These are phyloP conservation scores for Musa acuminata DNA, from an alignment of 176 grass and related monocot genomes.

Conservation along the genomic window DNA sequence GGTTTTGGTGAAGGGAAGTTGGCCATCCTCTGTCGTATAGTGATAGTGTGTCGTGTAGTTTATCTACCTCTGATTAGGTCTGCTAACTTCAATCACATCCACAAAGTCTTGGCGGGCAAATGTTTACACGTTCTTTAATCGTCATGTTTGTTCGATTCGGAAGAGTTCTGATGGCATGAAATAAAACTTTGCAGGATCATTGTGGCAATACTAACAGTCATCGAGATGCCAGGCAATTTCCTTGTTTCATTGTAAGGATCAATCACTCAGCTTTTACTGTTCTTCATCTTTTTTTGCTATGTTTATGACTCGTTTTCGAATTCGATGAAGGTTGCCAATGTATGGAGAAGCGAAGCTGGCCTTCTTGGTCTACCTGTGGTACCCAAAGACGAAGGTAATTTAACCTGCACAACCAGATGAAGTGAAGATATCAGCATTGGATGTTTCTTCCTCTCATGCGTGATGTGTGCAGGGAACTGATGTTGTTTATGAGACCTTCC, in stretches of 20 bases:
- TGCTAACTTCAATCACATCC: neutral
- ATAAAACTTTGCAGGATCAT: conserved; percentile 64
- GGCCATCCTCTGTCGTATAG: neutral
- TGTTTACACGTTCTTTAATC: too few species aligned
- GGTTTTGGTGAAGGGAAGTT: conserved; percentile 1
- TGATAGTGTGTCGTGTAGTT: neutral
- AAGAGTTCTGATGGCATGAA: too few species aligned
- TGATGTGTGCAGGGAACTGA: conserved; percentile 53
- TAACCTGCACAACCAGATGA: neutral
- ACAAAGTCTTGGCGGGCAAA: neutral
- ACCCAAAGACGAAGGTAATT: conserved; percentile 72
- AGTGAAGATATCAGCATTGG: neutral
- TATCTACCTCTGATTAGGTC: neutral
- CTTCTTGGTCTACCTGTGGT: conserved; percentile 91
- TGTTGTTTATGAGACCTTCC: conserved; percentile 77
- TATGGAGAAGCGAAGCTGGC: conserved; percentile 71
- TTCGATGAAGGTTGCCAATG: conserved; percentile 53
- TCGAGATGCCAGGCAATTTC: conserved; percentile 47
- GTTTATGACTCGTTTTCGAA: neutral
- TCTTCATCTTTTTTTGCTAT: neutral
- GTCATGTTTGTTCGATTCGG: too few species aligned
- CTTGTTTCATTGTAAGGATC: conserved; percentile 49
- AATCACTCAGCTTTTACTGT: neutral
- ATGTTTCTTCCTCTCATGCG: neutral
- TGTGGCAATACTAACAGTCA: conserved; percentile 60